These are phyloP conservation scores for Pseudonectria buxi DNA, from an alignment of 2,329 filamentous ascomycete genomes.

Conservation along the genomic window DNA sequence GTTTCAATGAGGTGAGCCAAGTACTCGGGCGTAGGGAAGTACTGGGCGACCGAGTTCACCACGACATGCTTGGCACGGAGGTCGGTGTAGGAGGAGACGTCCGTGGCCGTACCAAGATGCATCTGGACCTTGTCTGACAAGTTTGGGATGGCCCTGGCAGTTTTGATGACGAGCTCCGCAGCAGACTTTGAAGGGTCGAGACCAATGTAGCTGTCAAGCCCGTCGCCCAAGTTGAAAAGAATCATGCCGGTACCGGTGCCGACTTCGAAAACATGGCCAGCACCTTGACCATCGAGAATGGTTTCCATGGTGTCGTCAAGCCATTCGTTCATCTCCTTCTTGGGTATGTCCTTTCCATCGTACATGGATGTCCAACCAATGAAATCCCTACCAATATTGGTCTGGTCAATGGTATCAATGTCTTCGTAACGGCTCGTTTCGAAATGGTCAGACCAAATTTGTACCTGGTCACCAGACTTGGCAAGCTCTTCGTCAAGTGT, in stretches of 20 bases:
- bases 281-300: conserved; percentile 1
- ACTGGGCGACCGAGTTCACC: conserved; percentile 13
- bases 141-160: neutral
- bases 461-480: conserved; percentile 8
- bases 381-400: conserved; percentile 6
- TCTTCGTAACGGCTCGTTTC: conserved; percentile 1
- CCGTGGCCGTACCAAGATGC: neutral
- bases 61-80: conserved; percentile 1
- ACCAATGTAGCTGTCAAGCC: conserved; percentile 2
- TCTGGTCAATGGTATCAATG: conserved; percentile 1
- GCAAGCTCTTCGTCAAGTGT: neutral
- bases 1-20: conserved; percentile 3
- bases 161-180: conserved; percentile 3
- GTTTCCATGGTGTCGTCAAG: conserved; percentile 11
- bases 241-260: conserved; percentile 14
- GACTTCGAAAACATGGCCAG: conserved; percentile 8
- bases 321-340: conserved; percentile 14
- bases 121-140: conserved; percentile 1
- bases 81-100: neutral
- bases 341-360: conserved; percentile 8
- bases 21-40: conserved; percentile 11
- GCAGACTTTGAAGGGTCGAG: conserved; percentile 4
- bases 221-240: conserved; percentile 7
- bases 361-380: conserved; percentile 13
- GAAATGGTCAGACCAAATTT: conserved; percentile 4